phyloP scores from a whole-genome alignment of 2,329 filamentous ascomycete genomes.

The Botrytis fragariae region DNA sequence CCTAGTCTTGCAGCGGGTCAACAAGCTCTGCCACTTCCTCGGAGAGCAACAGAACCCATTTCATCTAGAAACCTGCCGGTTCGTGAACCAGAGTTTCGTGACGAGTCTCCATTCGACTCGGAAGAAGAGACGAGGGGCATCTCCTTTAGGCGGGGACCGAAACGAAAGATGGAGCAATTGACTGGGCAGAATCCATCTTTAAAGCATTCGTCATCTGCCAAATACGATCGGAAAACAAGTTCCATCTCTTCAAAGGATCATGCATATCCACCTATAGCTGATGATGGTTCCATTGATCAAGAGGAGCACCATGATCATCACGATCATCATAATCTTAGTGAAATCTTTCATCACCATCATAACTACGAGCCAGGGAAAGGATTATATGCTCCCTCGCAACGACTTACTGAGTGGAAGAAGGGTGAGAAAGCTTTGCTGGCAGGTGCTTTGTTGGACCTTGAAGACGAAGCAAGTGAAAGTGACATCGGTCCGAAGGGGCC shows the following conservation, averaged over 20 bases:
- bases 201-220: slow-evolving; percentile 18
- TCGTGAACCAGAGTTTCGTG: not conserved
- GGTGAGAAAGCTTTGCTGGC: slow-evolving; percentile 61
- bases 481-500: slow-evolving; percentile 60
- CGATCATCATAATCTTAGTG: slow-evolving; percentile 34
- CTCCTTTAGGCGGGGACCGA: slow-evolving; percentile 32
- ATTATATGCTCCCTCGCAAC: slow-evolving; percentile 57
- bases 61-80: not conserved
- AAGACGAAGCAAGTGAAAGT: slow-evolving; percentile 39
- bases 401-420: slow-evolving; percentile 72
- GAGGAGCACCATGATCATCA: slow-evolving; percentile 30
- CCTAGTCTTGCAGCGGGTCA: slow-evolving; percentile 1
- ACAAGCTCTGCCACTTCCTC: not conserved
- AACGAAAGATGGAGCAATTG: slow-evolving; percentile 36
- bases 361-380: slow-evolving; percentile 46
- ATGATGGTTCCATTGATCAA: not conserved
- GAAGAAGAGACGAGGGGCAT: slow-evolving; percentile 17
- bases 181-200: slow-evolving; percentile 29
- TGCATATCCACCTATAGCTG: slow-evolving; percentile 25
- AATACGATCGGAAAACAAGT: slow-evolving; percentile 23
- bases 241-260: slow-evolving; percentile 31
- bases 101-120: slow-evolving; percentile 8
- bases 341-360: slow-evolving; percentile 36
- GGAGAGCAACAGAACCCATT: slow-evolving; percentile 4
- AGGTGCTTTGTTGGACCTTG: slow-evolving; percentile 59